A percentile compares a stretch with the other conserved stretches of the same genome.
Evolutionary conservation across 2,329 filamentous ascomycete species (phyloP).

Genomic region (Dendryphion nanum): DNA sequence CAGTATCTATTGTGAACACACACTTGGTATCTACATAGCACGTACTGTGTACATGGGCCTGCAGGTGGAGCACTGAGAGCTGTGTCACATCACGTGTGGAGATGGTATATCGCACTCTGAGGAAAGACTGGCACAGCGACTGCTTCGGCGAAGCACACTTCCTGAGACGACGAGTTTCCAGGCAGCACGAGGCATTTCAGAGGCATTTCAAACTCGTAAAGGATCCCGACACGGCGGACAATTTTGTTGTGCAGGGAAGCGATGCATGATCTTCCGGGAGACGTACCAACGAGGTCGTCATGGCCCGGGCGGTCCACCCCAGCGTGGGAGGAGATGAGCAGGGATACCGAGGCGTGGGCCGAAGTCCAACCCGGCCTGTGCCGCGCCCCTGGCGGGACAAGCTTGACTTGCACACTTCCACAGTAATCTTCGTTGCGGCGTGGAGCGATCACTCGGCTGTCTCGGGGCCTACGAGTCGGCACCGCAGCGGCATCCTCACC

Average conservation of each 20-base stretch:
- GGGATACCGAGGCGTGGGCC: slow-evolving; percentile 26
- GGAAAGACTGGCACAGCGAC: too few species aligned
- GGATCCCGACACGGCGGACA: slow-evolving; percentile 15
- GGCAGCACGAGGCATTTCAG: too few species aligned
- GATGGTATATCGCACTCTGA: too few species aligned
- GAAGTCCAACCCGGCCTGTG: slow-evolving; percentile 18
- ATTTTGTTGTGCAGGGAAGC: slow-evolving; percentile 22
- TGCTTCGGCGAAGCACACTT: too few species aligned
- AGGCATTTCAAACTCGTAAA: slow-evolving; percentile 6
- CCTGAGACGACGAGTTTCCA: too few species aligned
- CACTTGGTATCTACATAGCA: too few species aligned
- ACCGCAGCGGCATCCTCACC: too few species aligned
- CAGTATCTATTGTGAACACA: too few species aligned
- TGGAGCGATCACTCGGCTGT: slow-evolving; percentile 8
- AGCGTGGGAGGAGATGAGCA: slow-evolving; percentile 26
- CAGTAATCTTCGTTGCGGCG: slow-evolving; percentile 15
- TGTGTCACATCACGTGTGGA: too few species aligned
- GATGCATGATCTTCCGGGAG: slow-evolving; percentile 38
- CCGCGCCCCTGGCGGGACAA: slow-evolving; percentile 20
- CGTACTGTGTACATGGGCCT: too few species aligned
- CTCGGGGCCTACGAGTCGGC: too few species aligned
- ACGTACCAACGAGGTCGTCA: slow-evolving; percentile 13
- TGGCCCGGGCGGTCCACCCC: slow-evolving; percentile 19
- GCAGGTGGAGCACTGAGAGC: too few species aligned
- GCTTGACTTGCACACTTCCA: slow-evolving; percentile 19